Conservation (phyloP, 2,329 filamentous ascomycete species). For the Alternaria sp. region DNA sequence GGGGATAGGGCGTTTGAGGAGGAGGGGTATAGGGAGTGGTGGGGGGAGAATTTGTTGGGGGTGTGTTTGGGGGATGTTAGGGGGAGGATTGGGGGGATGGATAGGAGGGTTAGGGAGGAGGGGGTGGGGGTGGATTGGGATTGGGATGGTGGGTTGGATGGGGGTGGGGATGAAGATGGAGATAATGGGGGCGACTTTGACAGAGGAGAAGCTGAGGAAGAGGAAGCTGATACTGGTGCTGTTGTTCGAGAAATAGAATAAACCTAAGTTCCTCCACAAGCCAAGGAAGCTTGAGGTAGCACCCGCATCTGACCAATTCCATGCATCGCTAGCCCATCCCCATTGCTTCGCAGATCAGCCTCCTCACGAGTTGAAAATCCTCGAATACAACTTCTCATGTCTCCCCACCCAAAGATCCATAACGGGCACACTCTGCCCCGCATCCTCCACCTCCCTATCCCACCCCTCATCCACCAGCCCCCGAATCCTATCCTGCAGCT, state of each 20-base stretch:
- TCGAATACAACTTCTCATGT: slow-evolving; percentile 82
- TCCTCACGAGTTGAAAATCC: slow-evolving; percentile 80
- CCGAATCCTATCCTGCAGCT: slow-evolving; percentile 64
- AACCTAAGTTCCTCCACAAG: background rate
- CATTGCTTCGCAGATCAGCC: too few relatives aligned
- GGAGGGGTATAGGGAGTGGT: slow-evolving; percentile 51
- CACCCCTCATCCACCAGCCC: slow-evolving; percentile 66
- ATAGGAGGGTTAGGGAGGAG: background rate
- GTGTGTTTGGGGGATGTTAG: slow-evolving; percentile 66
- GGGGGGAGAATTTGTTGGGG: slow-evolving; percentile 69
- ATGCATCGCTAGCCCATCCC: too few relatives aligned
- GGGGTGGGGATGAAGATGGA: rapidly evolving
- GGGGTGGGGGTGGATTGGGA: background rate
- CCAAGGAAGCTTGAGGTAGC: too few relatives aligned
- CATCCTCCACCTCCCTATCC: slow-evolving; percentile 65
- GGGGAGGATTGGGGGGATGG: slow-evolving; percentile 50
- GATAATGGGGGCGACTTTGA: too few relatives aligned
- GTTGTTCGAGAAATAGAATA: background rate
- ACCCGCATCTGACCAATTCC: too few relatives aligned
- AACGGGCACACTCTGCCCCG: slow-evolving; percentile 75
- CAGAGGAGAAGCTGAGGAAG: background rate
- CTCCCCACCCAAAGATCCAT: slow-evolving; percentile 85
- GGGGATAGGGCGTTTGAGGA: slow-evolving; percentile 17
- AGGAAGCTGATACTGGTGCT: background rate
- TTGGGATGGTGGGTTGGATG: background rate